These are phyloP conservation scores for Phylloporus rhodoxanthus DNA, from an alignment of 768 basidiomycete genomes.

Conservation along the genomic window DNA sequence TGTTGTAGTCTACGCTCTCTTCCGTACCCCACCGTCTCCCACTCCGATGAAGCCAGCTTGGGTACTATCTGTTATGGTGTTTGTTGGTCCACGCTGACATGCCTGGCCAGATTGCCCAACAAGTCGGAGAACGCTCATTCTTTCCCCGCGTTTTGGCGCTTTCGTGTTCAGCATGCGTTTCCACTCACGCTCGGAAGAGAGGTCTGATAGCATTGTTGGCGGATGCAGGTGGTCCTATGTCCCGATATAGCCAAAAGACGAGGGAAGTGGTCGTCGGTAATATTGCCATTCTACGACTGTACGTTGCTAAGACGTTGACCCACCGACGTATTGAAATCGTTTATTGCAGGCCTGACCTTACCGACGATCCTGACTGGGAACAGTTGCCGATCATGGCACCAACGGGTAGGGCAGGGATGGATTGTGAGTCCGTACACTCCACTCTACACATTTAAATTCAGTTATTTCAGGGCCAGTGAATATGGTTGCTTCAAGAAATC, in stretches of 20 bases:
- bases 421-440: constrained; percentile 38
- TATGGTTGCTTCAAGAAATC: constrained; percentile 54
- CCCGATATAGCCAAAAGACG: constrained; percentile 26
- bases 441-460: neutral
- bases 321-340: neutral
- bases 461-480: constrained; percentile 49
- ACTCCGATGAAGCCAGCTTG: constrained; percentile 29
- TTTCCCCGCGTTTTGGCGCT: constrained; percentile 43
- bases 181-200: constrained; percentile 27
- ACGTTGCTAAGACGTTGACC: constrained; percentile 2
- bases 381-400: constrained; percentile 41
- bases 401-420: constrained; percentile 38
- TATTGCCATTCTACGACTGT: constrained; percentile 52
- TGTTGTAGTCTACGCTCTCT: constrained; percentile 27
- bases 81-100: constrained; percentile 2
- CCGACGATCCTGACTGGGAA: constrained; percentile 48
- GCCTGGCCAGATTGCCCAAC: constrained; percentile 16
- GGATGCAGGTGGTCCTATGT: constrained; percentile 39
- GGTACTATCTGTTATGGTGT: constrained; percentile 29
- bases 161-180: constrained; percentile 32
- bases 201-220: constrained; percentile 45
- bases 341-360: constrained; percentile 45
- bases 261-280: constrained; percentile 45
- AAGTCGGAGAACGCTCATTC: constrained; percentile 36
- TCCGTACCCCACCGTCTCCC: constrained; percentile 29